phyloP scores from a whole-genome alignment of 2,329 filamentous ascomycete genomes.

The Aureobasidium sp. region DNA sequence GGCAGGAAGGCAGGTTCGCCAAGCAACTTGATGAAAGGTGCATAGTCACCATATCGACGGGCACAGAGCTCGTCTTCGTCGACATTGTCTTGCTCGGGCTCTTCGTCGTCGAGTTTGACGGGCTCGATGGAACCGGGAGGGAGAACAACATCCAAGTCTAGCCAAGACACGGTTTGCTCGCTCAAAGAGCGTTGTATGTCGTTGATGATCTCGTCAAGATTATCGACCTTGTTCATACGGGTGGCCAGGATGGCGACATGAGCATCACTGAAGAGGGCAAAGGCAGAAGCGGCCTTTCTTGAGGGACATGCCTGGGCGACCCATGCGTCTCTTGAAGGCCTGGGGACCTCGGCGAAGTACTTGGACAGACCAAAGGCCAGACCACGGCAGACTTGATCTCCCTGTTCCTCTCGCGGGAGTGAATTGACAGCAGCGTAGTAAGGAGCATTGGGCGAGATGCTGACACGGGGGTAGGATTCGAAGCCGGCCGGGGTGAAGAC shows the following conservation, averaged over 20 bases:
- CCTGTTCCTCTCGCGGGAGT: conserved; percentile 87
- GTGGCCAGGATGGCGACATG: conserved; percentile 88
- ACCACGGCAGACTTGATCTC: conserved; percentile 85
- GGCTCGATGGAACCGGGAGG: conserved; percentile 64
- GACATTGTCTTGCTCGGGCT: conserved; percentile 59
- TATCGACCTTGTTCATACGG: conserved; percentile 75
- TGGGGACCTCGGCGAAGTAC: conserved; percentile 84
- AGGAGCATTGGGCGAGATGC: conserved; percentile 84
- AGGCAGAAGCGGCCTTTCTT: conserved; percentile 55
- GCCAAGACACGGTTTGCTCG: conserved; percentile 73
- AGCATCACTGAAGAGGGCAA: conserved; percentile 75
- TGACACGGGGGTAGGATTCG: conserved; percentile 82
- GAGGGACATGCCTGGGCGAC: conserved; percentile 46
- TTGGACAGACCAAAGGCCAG: conserved; percentile 89
- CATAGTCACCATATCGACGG: conserved; percentile 71
- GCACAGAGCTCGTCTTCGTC: conserved; percentile 41
- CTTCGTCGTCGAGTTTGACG: conserved; percentile 53
- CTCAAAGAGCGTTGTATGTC: conserved; percentile 70
- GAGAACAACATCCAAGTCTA: conserved; percentile 81
- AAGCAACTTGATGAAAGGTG: conserved; percentile 67
- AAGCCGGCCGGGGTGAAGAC: conserved; percentile 85
- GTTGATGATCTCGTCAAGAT: conserved; percentile 63
- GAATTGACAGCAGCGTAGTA: conserved; percentile 86
- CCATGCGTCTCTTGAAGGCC: conserved; percentile 66
- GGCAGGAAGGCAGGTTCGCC: conserved; percentile 82